A percentile compares a stretch with the other conserved stretches of the same genome.
These are phyloP conservation scores for Diplocarpon mali DNA, from an alignment of 2,329 filamentous ascomycete species.

Conservation along the genomic window DNA sequence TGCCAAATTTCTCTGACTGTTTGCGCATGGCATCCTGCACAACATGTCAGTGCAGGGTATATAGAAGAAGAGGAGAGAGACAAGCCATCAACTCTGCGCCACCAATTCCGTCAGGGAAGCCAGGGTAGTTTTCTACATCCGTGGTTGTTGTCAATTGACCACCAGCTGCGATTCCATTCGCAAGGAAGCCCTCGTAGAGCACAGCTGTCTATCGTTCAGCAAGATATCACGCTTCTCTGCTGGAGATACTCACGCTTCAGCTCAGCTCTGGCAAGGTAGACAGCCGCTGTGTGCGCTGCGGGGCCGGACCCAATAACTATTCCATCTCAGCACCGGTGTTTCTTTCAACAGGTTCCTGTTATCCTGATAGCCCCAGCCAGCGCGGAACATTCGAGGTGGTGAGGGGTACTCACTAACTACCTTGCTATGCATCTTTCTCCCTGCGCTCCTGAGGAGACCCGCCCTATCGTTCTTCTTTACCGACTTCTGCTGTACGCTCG, in stretches of 20 bases:
- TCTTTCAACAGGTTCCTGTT: not conserved
- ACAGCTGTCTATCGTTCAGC: constrained; percentile 44
- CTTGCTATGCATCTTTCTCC: constrained; percentile 76
- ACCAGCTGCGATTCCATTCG: constrained; percentile 89
- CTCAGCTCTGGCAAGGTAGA: constrained; percentile 92
- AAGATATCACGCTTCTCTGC: not conserved
- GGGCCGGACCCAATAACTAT: constrained; percentile 84
- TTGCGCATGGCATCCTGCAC: constrained; percentile 68
- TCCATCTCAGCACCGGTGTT: constrained; percentile 9
- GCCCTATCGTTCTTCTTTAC: constrained; percentile 25
- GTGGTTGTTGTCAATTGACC: constrained; percentile 97
- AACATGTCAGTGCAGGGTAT: not conserved
- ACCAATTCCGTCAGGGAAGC: constrained; percentile 82
- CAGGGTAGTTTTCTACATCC: constrained; percentile 96
- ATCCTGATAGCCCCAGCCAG: not conserved
- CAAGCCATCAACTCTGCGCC: constrained; percentile 69
- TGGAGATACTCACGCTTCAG: constrained; percentile 49
- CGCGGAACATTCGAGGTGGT: not conserved
- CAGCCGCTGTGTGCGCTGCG: constrained; percentile 90
- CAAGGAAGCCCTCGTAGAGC: constrained; percentile 95
- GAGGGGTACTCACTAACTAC: constrained; percentile 61
- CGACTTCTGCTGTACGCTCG: constrained; percentile 49
- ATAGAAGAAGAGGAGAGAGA: not conserved
- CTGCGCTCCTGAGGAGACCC: constrained; percentile 21
- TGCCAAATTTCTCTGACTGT: constrained; percentile 87